Evolutionary conservation across 306 rosid species (phyloP).

Genomic region (Geum urbanum): DNA sequence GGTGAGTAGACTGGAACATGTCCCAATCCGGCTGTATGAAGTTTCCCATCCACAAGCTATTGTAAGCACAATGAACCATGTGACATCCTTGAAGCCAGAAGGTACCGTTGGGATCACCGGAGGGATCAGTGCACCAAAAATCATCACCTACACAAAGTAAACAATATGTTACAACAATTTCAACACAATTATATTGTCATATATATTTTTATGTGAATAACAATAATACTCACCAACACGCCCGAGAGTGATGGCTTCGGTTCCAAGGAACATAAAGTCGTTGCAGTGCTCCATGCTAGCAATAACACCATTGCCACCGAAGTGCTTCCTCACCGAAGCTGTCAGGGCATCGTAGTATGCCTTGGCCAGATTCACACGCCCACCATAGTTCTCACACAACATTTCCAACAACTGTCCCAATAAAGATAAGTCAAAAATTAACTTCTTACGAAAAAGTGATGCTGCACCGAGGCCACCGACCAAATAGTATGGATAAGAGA

Average conservation of each 20-base stretch:
- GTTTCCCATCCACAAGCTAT: constrained; percentile 96
- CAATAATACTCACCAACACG: constrained; percentile 67
- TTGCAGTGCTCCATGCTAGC: constrained; percentile 99
- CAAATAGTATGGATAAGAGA: not conserved
- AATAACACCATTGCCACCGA: constrained; percentile 87
- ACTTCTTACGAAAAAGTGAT: not conserved
- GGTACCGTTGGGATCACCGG: constrained; percentile 89
- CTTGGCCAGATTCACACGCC: constrained; percentile 81
- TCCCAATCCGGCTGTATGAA: constrained; percentile 98
- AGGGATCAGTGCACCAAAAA: constrained; percentile 91
- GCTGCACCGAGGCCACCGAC: constrained; percentile 55
- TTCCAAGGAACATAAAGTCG: constrained; percentile 94
- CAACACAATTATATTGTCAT: no score
- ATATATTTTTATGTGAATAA: no score
- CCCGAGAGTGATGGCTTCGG: constrained; percentile 82
- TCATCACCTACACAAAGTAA: constrained; percentile 59
- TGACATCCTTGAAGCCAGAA: constrained; percentile 98
- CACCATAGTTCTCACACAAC: constrained; percentile 87
- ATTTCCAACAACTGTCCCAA: constrained; percentile 61
- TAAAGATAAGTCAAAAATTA: not conserved
- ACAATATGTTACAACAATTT: not conserved
- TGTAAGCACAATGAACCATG: constrained; percentile 96
- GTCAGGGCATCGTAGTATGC: constrained; percentile 86
- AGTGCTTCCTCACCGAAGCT: constrained; percentile 69
- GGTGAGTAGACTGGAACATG: constrained; percentile 94